phyloP scores from a whole-genome alignment of 2,329 filamentous ascomycete species.

The Hypoxylon sp. region DNA sequence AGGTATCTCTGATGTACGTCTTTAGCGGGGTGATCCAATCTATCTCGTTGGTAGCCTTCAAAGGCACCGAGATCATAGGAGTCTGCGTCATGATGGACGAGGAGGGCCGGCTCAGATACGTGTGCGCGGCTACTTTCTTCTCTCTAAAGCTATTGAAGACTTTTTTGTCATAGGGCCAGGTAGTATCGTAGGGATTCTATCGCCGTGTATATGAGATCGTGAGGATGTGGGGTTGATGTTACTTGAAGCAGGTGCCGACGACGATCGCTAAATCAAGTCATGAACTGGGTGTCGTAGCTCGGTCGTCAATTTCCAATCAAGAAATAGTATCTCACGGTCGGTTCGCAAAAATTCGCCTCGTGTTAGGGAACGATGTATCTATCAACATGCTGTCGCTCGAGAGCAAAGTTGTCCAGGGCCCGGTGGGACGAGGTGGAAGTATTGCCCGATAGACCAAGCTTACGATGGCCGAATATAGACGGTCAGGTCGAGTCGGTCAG shows the following conservation, averaged over 20 bases:
- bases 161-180: slow-evolving; percentile 31
- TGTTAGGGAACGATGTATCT: slow-evolving; percentile 15
- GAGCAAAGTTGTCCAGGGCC: slow-evolving; percentile 24
- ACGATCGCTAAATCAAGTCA: slow-evolving; percentile 9
- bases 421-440: slow-evolving; percentile 20
- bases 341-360: slow-evolving; percentile 20
- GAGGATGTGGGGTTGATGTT: slow-evolving; percentile 37
- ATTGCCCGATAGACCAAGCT: slow-evolving; percentile 30
- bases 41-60: slow-evolving; percentile 96
- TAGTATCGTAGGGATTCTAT: slow-evolving; percentile 7
- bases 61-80: slow-evolving; percentile 94
- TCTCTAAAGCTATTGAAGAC: slow-evolving; percentile 5
- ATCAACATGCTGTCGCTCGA: slow-evolving; percentile 43
- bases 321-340: slow-evolving; percentile 13
- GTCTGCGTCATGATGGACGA: slow-evolving; percentile 76
- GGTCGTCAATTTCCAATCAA: slow-evolving; percentile 13
- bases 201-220: slow-evolving; percentile 6
- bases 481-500: slow-evolving; percentile 11
- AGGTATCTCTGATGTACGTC: slow-evolving; percentile 90
- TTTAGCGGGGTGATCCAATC: slow-evolving; percentile 97
- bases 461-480: slow-evolving; percentile 11
- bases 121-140: slow-evolving; percentile 21
- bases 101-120: slow-evolving; percentile 10
- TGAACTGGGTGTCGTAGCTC: slow-evolving; percentile 13
- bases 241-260: slow-evolving; percentile 30